phyloP scores from a whole-genome alignment of 352 stramenopile species.

The Phytophthora pisi region DNA sequence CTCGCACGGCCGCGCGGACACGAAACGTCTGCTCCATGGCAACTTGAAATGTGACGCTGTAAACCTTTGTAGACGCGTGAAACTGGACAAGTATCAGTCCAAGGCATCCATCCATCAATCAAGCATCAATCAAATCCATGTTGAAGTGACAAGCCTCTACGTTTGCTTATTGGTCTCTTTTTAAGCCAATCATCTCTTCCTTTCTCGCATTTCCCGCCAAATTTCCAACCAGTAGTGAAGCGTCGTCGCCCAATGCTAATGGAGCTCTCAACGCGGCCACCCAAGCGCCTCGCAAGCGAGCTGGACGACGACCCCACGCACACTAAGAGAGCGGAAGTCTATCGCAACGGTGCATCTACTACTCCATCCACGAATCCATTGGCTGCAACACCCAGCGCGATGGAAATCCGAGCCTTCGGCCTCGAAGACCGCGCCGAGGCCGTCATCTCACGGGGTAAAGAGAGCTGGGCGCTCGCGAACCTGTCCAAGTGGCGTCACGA shows the following conservation, averaged over 20 bases:
- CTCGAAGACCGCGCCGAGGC: conserved; percentile 81
- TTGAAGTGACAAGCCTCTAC: neutral
- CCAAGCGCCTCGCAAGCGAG: conserved; percentile 21
- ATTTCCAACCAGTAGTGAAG: conserved; percentile 15
- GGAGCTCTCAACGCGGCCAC: neutral
- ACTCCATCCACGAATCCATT: conserved; percentile 5
- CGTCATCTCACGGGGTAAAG: conserved; percentile 56
- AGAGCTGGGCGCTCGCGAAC: conserved; percentile 62
- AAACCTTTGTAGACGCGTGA: no score
- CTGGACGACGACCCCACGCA: conserved; percentile 10
- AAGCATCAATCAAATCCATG: no score
- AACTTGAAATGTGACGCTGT: neutral
- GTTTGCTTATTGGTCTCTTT: neutral
- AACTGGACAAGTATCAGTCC: no score
- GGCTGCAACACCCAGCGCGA: conserved; percentile 22
- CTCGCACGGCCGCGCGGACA: neutral
- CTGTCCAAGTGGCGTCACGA: conserved; percentile 74
- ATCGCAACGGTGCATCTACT: neutral
- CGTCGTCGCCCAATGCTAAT: conserved; percentile 8
- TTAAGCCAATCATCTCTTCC: conserved; percentile 17
- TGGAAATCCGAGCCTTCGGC: conserved; percentile 73
- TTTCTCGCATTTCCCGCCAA: conserved; percentile 15
- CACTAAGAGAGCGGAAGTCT: conserved; percentile 12
- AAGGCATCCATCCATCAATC: no score
- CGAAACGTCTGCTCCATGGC: neutral